Conservation (phyloP, 176 grass and related monocot genomes). For the Musa itinerans region DNA sequence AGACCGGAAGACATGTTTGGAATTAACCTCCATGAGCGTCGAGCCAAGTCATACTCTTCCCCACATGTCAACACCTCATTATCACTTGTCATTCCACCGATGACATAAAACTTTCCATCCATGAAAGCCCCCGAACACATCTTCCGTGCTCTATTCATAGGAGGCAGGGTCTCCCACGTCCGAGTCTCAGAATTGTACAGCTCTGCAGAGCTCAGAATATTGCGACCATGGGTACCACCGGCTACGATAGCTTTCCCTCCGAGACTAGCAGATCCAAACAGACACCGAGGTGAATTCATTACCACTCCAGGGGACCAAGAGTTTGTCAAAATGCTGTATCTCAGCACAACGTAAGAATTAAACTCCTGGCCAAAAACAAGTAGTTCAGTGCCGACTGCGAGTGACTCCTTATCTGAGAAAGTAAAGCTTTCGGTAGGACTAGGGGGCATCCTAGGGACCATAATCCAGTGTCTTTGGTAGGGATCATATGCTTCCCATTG, state of each 20-base stretch:
- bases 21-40: conserved; percentile 57
- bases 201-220: conserved; percentile 73
- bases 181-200: conserved; percentile 71
- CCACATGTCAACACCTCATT: conserved; percentile 61
- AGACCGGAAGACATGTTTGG: conserved; percentile 88
- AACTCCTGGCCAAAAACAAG: conserved; percentile 74
- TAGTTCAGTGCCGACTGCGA: conserved; percentile 83
- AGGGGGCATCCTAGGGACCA: conserved; percentile 67
- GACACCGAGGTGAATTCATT: conserved; percentile 74
- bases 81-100: conserved; percentile 56
- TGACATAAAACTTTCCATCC: conserved; percentile 89
- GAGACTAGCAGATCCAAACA: conserved; percentile 93
- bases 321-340: conserved; percentile 86
- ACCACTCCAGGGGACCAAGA: conserved; percentile 58
- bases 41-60: conserved; percentile 77
- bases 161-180: conserved; percentile 60
- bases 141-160: conserved; percentile 74
- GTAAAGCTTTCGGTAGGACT: conserved; percentile 69
- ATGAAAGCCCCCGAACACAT: conserved; percentile 95
- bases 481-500: conserved; percentile 92
- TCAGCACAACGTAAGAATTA: conserved; percentile 55
- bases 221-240: conserved; percentile 55
- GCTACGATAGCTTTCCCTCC: conserved; percentile 72
- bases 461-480: conserved; percentile 67
- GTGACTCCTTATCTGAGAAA: conserved; percentile 88